Evolutionary conservation across 208 protist genomes (phyloP).

Genomic region (Crithidia acanthocephali): DNA sequence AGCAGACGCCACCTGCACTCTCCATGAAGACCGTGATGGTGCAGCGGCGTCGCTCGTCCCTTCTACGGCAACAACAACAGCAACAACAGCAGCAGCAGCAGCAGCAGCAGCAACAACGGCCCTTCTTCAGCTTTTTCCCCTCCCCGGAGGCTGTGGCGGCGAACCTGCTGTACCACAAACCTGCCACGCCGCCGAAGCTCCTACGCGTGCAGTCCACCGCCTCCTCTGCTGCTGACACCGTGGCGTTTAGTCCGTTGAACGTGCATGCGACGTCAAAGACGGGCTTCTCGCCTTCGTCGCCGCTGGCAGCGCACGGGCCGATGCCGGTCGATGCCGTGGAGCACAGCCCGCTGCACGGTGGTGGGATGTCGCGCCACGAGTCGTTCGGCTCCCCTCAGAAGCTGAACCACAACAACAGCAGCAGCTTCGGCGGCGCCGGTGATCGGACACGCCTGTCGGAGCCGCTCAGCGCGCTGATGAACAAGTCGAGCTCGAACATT

Average conservation of each 20-base stretch:
- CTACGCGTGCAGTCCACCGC: constrained; percentile 12
- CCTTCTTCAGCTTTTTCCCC: constrained; percentile 9
- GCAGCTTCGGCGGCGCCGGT: background rate
- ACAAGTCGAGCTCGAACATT: background rate
- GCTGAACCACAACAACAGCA: background rate
- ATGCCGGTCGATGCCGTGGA: constrained; percentile 5
- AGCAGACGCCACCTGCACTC: constrained; percentile 9
- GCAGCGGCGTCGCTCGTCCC: constrained; percentile 19
- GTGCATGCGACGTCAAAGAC: background rate
- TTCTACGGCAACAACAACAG: constrained; percentile 13
- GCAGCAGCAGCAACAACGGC: constrained; percentile 10
- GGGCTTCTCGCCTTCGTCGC: background rate
- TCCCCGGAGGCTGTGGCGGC: constrained; percentile 12
- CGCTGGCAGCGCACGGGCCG: constrained; percentile 2
- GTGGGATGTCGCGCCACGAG: background rate
- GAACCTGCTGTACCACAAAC: background rate
- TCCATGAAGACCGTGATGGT: constrained; percentile 21
- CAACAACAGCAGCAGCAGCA: constrained; percentile 15
- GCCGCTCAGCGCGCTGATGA: background rate
- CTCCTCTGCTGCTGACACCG: constrained; percentile 16
- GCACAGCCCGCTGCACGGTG: constrained; percentile 3
- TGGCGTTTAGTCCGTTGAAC: constrained; percentile 18
- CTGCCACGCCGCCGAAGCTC: background rate
- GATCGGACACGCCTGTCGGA: background rate
- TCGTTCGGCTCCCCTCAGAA: background rate